These are phyloP conservation scores for Talinum fruticosum DNA, from an alignment of 148 eudicot genomes.

Conservation along the genomic window DNA sequence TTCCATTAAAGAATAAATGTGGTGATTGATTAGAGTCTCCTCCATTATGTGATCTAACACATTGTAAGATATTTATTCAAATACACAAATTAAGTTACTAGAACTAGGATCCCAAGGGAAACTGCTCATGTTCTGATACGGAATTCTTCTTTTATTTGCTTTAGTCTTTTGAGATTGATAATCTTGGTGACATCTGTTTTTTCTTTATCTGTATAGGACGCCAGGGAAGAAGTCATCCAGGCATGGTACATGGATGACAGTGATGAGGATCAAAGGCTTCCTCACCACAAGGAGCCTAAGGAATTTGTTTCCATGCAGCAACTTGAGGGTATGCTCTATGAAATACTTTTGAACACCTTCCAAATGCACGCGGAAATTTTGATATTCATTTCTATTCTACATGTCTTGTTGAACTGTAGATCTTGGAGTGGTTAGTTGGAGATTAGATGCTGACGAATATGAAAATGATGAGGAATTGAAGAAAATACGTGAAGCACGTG, in stretches of 20 bases:
- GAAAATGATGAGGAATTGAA: conserved; percentile 89
- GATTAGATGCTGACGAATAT: conserved; percentile 84
- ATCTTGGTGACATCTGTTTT: not conserved
- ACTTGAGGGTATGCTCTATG: conserved; percentile 48
- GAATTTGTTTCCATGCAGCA: conserved; percentile 74
- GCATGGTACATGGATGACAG: conserved; percentile 99
- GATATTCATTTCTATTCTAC: not conserved
- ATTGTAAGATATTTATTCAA: not conserved
- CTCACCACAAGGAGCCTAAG: conserved; percentile 78
- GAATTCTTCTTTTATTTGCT: not conserved
- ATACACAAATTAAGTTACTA: not conserved
- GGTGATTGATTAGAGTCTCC: not conserved
- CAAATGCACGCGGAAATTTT: not conserved
- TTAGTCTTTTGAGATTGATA: not conserved
- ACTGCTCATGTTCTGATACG: not conserved
- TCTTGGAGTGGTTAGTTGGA: conserved; percentile 91
- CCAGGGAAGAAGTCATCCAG: conserved; percentile 73
- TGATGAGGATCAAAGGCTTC: conserved; percentile 85
- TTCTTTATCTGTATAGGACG: conserved; percentile 53
- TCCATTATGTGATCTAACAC: not conserved
- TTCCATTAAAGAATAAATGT: not conserved
- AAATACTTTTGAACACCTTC: not conserved
- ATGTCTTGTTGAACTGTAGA: conserved; percentile 36
- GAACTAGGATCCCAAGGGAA: not conserved
- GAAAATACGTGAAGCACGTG: conserved; percentile 79